These are phyloP conservation scores for Ulvella scutata DNA, from an alignment of 139 green algal species.

Conservation along the genomic window DNA sequence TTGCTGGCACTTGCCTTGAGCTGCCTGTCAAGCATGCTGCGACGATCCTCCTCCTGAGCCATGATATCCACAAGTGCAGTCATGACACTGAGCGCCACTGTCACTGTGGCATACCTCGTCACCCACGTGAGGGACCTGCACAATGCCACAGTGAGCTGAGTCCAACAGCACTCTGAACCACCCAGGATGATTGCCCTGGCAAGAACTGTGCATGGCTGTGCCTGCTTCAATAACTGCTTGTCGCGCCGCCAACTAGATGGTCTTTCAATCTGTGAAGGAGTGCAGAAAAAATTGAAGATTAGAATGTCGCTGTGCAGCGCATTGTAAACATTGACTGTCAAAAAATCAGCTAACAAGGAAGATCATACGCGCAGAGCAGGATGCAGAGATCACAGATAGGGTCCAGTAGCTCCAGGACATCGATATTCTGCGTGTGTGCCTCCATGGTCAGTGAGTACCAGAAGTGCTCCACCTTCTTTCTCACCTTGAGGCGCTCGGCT, in stretches of 20 bases:
- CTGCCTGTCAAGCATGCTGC: not conserved
- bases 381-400: not conserved
- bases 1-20: not conserved
- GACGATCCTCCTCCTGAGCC: not conserved
- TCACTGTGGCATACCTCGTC: not conserved
- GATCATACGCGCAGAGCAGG: not conserved
- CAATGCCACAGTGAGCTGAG: too few relatives aligned
- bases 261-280: too few relatives aligned
- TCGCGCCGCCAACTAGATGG: too few relatives aligned
- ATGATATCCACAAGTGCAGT: not conserved
- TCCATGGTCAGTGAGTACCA: not conserved
- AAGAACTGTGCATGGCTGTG: too few relatives aligned
- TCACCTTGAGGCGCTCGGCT: not conserved
- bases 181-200: too few relatives aligned
- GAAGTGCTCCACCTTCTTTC: not conserved
- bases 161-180: too few relatives aligned
- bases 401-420: not conserved
- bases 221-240: too few relatives aligned
- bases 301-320: too few relatives aligned
- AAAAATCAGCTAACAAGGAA: too few relatives aligned
- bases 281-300: too few relatives aligned
- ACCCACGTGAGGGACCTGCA: not conserved
- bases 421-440: not conserved
- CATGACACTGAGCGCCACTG: not conserved
- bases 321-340: too few relatives aligned